A percentile compares a stretch with the other conserved stretches of the same genome.
Evolutionary conservation across 345 rosid genomes (phyloP).

Genomic region (Ceriops zippeliana): DNA sequence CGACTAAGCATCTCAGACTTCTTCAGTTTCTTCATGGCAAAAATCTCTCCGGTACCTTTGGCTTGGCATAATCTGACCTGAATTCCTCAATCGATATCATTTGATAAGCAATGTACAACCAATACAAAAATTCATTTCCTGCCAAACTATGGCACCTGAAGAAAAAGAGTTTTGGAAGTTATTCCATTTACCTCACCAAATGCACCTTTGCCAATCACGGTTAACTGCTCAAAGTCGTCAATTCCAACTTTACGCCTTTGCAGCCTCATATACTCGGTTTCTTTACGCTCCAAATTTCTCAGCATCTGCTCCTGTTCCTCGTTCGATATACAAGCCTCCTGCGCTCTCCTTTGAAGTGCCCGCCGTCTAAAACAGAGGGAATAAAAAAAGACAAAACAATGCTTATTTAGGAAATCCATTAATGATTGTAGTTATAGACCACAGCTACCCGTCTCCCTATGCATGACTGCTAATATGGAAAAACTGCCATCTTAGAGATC

Average conservation of each 20-base stretch:
- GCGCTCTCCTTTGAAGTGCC: constrained; percentile 72
- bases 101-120: not conserved
- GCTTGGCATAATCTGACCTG: constrained; percentile 91
- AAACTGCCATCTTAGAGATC: too few species aligned
- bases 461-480: too few species aligned
- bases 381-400: not conserved
- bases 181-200: constrained; percentile 73
- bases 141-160: not conserved
- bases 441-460: too few species aligned
- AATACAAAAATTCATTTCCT: constrained; percentile 1
- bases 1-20: constrained; percentile 99
- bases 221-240: constrained; percentile 87
- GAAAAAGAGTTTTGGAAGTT: not conserved
- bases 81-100: constrained; percentile 9
- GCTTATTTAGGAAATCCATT: not conserved
- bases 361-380: constrained; percentile 49
- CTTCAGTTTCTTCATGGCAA: constrained; percentile 94
- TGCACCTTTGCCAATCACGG: constrained; percentile 93
- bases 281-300: constrained; percentile 78
- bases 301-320: constrained; percentile 92
- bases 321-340: constrained; percentile 75
- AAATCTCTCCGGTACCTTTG: constrained; percentile 79
- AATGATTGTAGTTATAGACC: too few species aligned
- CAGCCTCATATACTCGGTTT: constrained; percentile 89
- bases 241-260: constrained; percentile 95